These are phyloP conservation scores for Centrapalus pauciflorus DNA, from an alignment of 129 eudicot genomes.

Conservation along the genomic window DNA sequence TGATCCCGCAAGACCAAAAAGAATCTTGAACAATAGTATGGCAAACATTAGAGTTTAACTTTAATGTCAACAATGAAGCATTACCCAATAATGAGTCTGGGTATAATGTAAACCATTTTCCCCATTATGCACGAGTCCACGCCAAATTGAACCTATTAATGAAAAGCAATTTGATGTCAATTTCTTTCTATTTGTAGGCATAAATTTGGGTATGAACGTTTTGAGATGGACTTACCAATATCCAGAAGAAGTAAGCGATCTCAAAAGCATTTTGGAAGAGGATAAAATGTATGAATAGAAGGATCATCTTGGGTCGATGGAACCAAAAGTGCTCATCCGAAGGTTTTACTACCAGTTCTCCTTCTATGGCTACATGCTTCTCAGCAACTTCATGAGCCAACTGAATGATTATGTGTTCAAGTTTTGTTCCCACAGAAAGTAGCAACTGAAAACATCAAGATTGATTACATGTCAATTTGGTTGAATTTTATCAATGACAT, in stretches of 20 bases:
- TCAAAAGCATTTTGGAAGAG: constrained; percentile 97
- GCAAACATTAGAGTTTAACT: not conserved
- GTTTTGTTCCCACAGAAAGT: constrained; percentile 85
- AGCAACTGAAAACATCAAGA: constrained; percentile 45
- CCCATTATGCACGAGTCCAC: constrained; percentile 94
- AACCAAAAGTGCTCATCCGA: constrained; percentile 96
- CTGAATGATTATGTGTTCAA: constrained; percentile 77
- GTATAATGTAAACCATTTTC: constrained; percentile 56
- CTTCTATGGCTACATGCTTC: constrained; percentile 84
- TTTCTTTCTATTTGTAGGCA: not conserved
- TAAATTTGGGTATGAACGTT: not conserved
- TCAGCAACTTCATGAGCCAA: constrained; percentile 93
- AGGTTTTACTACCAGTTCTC: constrained; percentile 74
- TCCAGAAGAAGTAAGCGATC: constrained; percentile 96
- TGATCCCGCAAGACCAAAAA: not conserved
- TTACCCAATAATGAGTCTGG: constrained; percentile 90
- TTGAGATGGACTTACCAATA: constrained; percentile 44
- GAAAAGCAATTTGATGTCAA: not conserved
- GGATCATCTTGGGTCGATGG: constrained; percentile 56
- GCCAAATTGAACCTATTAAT: constrained; percentile 68
- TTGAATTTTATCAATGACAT: not conserved
- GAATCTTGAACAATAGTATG: not conserved
- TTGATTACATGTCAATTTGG: too few species aligned
- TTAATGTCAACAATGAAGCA: not conserved
- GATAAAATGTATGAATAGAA: constrained; percentile 76